phyloP scores from a whole-genome alignment of 768 basidiomycete genomes.

The Phylloporus arenicola region DNA sequence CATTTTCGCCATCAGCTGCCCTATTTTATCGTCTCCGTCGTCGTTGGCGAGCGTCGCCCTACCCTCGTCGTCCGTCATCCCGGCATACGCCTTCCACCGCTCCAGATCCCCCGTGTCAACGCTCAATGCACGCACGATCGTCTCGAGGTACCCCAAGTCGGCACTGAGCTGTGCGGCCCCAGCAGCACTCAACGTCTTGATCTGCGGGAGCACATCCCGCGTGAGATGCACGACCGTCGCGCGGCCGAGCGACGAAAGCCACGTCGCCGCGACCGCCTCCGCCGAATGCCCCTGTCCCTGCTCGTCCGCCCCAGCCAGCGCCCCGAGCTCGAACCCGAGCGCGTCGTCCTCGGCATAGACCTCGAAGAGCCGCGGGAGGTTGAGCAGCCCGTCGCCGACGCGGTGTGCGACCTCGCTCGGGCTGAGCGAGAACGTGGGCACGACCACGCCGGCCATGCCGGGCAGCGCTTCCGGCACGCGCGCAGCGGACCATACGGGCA shows the following conservation, averaged over 20 bases:
- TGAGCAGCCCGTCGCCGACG: constrained; percentile 90
- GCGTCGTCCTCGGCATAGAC: constrained; percentile 92
- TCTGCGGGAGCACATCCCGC: constrained; percentile 60
- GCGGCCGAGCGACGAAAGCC: constrained; percentile 88
- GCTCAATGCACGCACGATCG: constrained; percentile 86
- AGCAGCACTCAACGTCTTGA: constrained; percentile 51
- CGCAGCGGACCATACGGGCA: constrained; percentile 58
- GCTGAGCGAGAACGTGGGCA: constrained; percentile 91
- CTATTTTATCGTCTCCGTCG: constrained; percentile 15
- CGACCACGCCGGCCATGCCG: constrained; percentile 40
- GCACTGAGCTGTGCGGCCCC: constrained; percentile 82
- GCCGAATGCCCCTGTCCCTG: constrained; percentile 39
- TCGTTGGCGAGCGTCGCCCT: constrained; percentile 15
- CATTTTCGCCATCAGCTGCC: constrained; percentile 26
- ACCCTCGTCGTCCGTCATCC: constrained; percentile 49
- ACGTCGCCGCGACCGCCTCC: constrained; percentile 81
- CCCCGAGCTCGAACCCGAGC: constrained; percentile 80
- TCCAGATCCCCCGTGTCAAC: constrained; percentile 80
- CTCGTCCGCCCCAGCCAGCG: constrained; percentile 49
- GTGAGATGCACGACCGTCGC: constrained; percentile 74
- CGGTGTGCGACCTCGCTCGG: constrained; percentile 85
- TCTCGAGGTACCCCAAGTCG: constrained; percentile 85
- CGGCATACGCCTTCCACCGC: constrained; percentile 70
- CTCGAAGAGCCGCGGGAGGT: constrained; percentile 90
- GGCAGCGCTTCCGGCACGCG: constrained; percentile 19